A percentile compares a stretch with the other conserved stretches of the same genome.
Conservation (phyloP, 2,329 filamentous ascomycete genomes). For the Ophiocordyceps robertsii region DNA sequence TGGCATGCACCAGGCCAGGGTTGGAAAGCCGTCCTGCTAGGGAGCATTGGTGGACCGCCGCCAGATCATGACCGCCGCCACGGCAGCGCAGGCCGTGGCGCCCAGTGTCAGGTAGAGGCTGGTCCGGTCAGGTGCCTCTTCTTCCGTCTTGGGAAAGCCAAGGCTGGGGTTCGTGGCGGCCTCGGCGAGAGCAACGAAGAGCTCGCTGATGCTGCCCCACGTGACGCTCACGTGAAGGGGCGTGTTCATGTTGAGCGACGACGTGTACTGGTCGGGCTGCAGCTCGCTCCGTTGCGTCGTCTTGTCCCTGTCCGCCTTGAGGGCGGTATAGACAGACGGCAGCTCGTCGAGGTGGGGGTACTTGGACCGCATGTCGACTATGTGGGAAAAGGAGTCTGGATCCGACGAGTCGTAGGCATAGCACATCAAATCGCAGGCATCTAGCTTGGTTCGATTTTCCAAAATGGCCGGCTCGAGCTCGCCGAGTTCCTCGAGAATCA, state of each 20-base stretch:
- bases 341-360: conserved; percentile 79
- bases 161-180: conserved; percentile 80
- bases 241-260: conserved; percentile 71
- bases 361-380: conserved; percentile 65
- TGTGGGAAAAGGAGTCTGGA: conserved; percentile 87
- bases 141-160: conserved; percentile 80
- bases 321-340: conserved; percentile 78
- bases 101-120: conserved; percentile 76
- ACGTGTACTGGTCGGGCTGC: conserved; percentile 87
- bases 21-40: conserved; percentile 6
- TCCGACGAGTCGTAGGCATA: conserved; percentile 96
- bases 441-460: conserved; percentile 80
- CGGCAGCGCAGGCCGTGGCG: conserved; percentile 50
- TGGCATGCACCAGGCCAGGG: background rate
- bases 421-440: conserved; percentile 86
- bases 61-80: conserved; percentile 55
- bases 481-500: conserved; percentile 89
- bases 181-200: conserved; percentile 86
- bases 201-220: conserved; percentile 86
- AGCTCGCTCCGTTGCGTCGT: conserved; percentile 86
- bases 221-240: conserved; percentile 90
- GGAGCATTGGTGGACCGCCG: conserved; percentile 38
- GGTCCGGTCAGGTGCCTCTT: conserved; percentile 71
- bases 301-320: conserved; percentile 93
- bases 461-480: conserved; percentile 91